A percentile compares a stretch with the other conserved stretches of the same genome.
Evolutionary conservation across 139 green algal genomes (phyloP).

Genomic region (Volvox reticuliferus): DNA sequence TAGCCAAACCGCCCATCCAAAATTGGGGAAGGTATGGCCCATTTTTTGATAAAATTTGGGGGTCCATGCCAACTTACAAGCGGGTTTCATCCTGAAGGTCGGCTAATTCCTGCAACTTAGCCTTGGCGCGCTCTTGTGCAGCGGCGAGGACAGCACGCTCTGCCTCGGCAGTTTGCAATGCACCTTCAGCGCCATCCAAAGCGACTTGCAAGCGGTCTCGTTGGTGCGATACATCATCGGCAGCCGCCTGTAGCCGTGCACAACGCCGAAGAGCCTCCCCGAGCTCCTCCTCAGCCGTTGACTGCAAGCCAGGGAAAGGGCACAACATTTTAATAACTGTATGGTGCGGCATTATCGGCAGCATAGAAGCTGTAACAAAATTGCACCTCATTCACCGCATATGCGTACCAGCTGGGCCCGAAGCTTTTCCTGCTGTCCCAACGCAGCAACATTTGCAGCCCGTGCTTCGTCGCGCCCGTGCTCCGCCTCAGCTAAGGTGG

Average conservation of each 20-base stretch:
- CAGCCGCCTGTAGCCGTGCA: slow-evolving; percentile 9
- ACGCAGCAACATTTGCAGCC: neutral
- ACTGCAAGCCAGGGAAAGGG: neutral
- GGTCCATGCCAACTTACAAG: slow-evolving; percentile 24
- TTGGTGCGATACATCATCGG: slow-evolving; percentile 35
- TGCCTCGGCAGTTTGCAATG: neutral
- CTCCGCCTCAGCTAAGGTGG: slow-evolving; percentile 3
- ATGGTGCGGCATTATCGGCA: too few relatives aligned
- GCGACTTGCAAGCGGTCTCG: slow-evolving; percentile 31
- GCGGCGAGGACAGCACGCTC: slow-evolving; percentile 10
- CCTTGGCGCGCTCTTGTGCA: neutral
- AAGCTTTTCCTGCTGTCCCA: neutral
- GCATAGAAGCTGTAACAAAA: too few relatives aligned
- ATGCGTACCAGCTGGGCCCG: slow-evolving; percentile 24
- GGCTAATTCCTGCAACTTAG: neutral
- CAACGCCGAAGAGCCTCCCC: slow-evolving; percentile 27
- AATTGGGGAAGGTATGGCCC: too few relatives aligned
- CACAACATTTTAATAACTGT: too few relatives aligned
- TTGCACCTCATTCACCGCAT: too few relatives aligned
- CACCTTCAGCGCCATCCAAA: slow-evolving; percentile 19
- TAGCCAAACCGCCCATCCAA: too few relatives aligned
- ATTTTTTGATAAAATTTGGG: too few relatives aligned
- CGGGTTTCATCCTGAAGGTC: slow-evolving; percentile 16
- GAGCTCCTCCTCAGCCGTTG: slow-evolving; percentile 29
- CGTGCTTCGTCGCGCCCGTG: slow-evolving; percentile 13